phyloP scores from a whole-genome alignment of 768 basidiomycete species.

The Suillus paluster region DNA sequence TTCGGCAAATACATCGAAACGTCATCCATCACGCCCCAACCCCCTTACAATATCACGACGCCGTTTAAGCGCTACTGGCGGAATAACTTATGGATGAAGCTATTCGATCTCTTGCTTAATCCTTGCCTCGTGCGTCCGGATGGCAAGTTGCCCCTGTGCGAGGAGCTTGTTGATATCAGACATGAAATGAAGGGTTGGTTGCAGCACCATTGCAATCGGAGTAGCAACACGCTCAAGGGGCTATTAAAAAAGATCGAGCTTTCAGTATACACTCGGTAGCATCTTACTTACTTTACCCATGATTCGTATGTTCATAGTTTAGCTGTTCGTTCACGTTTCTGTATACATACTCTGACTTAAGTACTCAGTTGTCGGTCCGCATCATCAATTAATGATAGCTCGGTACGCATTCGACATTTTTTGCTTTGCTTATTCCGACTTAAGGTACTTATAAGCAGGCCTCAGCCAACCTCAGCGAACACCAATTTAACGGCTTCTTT shows the following conservation, averaged over 20 bases:
- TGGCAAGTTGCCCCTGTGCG: conserved; percentile 70
- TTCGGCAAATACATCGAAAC: conserved; percentile 96
- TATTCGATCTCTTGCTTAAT: conserved; percentile 90
- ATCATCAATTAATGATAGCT: too few relatives aligned
- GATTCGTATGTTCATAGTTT: not conserved
- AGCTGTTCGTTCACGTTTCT: not conserved
- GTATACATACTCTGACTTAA: not conserved
- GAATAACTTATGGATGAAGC: conserved; percentile 76
- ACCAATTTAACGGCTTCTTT: too few relatives aligned
- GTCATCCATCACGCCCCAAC: conserved; percentile 49
- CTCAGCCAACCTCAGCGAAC: too few relatives aligned
- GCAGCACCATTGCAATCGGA: conserved; percentile 83
- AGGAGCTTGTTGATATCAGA: conserved; percentile 67
- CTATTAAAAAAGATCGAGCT: conserved; percentile 83
- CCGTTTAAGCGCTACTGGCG: conserved; percentile 98
- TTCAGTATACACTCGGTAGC: conserved; percentile 41
- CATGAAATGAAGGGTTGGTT: conserved; percentile 89
- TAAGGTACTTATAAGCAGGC: too few relatives aligned
- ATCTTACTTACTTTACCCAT: not conserved
- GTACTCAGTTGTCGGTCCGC: not conserved
- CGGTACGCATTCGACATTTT: too few relatives aligned
- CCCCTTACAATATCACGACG: conserved; percentile 65
- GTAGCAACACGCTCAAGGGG: conserved; percentile 78
- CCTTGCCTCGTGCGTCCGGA: conserved; percentile 62
- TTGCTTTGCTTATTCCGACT: too few relatives aligned